These are phyloP conservation scores for Vicia faba DNA, from an alignment of 306 rosid genomes.

Conservation along the genomic window DNA sequence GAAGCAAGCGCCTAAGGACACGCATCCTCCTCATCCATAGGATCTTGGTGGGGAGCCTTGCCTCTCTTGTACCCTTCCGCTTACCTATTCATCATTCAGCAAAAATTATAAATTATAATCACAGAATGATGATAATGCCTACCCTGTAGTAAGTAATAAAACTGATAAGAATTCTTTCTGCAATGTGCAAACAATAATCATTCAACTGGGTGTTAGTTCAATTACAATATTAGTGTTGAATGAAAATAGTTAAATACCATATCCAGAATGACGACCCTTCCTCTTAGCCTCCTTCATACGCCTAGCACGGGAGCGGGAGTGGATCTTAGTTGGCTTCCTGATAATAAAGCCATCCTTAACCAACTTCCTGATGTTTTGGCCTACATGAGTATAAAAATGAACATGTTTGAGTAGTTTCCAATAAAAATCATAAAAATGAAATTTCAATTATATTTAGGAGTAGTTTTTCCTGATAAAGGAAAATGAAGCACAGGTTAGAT, in stretches of 20 bases:
- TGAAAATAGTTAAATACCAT: slow-evolving; percentile 51
- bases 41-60: slow-evolving; percentile 88
- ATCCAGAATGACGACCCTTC: slow-evolving; percentile 97
- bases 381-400: slow-evolving; percentile 29
- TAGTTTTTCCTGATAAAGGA: too few species aligned
- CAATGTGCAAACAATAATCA: too few species aligned
- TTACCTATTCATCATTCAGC: slow-evolving; percentile 52
- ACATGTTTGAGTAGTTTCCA: too few species aligned
- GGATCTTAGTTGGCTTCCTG: slow-evolving; percentile 96
- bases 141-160: too few species aligned
- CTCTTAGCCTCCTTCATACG: slow-evolving; percentile 91
- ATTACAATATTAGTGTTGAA: too few species aligned
- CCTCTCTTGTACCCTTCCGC: slow-evolving; percentile 95
- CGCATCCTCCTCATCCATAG: slow-evolving; percentile 99
- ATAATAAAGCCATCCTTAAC: slow-evolving; percentile 95
- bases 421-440: too few species aligned
- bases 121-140: neutral
- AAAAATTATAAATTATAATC: neutral
- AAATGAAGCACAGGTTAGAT: too few species aligned
- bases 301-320: slow-evolving; percentile 94
- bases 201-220: too few species aligned
- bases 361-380: slow-evolving; percentile 87
- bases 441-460: too few species aligned
- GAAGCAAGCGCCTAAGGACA: slow-evolving; percentile 87
- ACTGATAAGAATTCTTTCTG: too few species aligned